phyloP scores from a whole-genome alignment of 257 asterid genomes.

The Voacanga thouarsii region DNA sequence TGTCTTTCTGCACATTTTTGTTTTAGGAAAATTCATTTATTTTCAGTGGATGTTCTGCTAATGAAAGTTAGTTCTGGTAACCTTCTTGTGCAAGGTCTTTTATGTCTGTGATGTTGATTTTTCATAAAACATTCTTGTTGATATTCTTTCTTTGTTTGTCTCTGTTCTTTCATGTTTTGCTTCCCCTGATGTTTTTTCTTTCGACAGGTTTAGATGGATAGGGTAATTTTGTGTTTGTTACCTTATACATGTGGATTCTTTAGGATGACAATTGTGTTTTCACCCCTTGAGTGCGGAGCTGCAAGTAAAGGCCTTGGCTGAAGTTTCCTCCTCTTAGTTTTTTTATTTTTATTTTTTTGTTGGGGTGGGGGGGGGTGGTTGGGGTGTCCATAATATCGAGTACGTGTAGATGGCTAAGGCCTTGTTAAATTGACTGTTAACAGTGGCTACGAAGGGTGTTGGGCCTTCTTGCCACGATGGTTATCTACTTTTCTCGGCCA shows the following conservation, averaged over 20 bases:
- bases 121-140: background rate
- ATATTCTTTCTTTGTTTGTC: background rate
- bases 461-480: background rate
- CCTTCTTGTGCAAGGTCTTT: background rate
- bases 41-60: background rate
- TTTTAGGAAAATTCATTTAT: background rate
- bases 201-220: background rate
- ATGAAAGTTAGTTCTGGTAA: background rate
- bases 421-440: background rate
- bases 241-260: background rate
- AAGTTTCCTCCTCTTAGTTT: too few species aligned
- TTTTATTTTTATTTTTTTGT: too few species aligned
- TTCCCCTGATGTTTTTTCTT: conserved; percentile 1
- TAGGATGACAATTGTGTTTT: background rate
- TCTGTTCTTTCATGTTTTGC: background rate
- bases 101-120: background rate
- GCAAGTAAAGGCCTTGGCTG: background rate
- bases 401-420: background rate
- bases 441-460: background rate
- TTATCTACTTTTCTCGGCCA: background rate
- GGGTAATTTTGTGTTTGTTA: background rate
- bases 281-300: background rate
- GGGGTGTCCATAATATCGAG: too few species aligned
- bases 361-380: too few species aligned
- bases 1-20: background rate